phyloP scores from a whole-genome alignment of 2,329 filamentous ascomycete genomes.

The Tolypocladium sp. region DNA sequence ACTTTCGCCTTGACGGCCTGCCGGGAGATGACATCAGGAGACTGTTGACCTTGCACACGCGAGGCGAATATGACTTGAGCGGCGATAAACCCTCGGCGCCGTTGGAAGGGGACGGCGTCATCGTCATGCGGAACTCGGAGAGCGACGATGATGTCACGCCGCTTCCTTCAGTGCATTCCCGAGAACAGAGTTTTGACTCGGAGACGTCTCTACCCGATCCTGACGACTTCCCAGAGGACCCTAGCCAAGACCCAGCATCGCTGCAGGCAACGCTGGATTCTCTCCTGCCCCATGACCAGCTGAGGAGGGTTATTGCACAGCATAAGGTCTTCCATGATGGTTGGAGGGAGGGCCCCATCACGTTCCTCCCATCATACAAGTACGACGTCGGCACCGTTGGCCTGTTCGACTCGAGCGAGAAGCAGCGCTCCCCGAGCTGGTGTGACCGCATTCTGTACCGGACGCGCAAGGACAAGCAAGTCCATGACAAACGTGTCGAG shows the following conservation, averaged over 20 bases:
- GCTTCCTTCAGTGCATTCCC: conserved; percentile 21
- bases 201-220: conserved; percentile 44
- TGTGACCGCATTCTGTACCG: conserved; percentile 90
- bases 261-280: conserved; percentile 83
- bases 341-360: conserved; percentile 82
- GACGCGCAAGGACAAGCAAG: conserved; percentile 60
- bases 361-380: conserved; percentile 92
- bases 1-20: conserved; percentile 82
- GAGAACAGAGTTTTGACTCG: conserved; percentile 29
- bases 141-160: conserved; percentile 36
- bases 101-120: conserved; percentile 39
- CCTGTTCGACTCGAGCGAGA: conserved; percentile 91
- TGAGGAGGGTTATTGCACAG: conserved; percentile 62
- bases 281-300: conserved; percentile 81
- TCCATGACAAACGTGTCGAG: conserved; percentile 51
- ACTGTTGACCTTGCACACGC: conserved; percentile 72
- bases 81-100: conserved; percentile 24
- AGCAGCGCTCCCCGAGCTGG: conserved; percentile 88
- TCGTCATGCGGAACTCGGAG: conserved; percentile 35
- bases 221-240: conserved; percentile 59
- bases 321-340: conserved; percentile 83
- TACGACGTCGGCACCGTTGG: conserved; percentile 93
- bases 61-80: conserved; percentile 61
- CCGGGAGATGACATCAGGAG: conserved; percentile 85
- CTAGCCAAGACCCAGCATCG: conserved; percentile 70